These are phyloP conservation scores for Cicer cuneatum DNA, from an alignment of 306 rosid species.

Conservation along the genomic window DNA sequence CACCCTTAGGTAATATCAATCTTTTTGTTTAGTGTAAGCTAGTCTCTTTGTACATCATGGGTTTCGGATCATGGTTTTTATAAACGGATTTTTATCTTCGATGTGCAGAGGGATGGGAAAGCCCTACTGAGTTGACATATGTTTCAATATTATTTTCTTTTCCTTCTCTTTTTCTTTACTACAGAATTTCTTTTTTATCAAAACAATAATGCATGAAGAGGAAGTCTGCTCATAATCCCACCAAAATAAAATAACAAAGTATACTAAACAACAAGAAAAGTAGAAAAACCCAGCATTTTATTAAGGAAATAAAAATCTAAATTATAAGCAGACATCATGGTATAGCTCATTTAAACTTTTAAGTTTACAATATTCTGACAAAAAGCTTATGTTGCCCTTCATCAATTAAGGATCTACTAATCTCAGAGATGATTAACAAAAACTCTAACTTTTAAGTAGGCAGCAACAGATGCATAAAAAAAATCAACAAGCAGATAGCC, in stretches of 20 bases:
- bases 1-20: not conserved
- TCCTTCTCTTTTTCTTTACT: not conserved
- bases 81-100: not conserved
- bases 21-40: constrained; percentile 10
- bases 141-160: not conserved
- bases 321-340: constrained; percentile 7
- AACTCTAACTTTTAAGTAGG: not conserved
- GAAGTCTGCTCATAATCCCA: not conserved
- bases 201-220: not conserved
- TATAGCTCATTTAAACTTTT: constrained; percentile 15
- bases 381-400: constrained; percentile 13
- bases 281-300: constrained; percentile 9
- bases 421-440: constrained; percentile 2
- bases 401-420: constrained; percentile 29
- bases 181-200: not conserved
- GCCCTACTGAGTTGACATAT: not conserved
- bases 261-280: constrained; percentile 18
- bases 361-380: not conserved
- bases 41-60: not conserved
- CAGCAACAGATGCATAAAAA: constrained; percentile 23
- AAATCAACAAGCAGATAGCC: constrained; percentile 14
- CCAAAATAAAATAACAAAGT: constrained; percentile 10
- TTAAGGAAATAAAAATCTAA: constrained; percentile 1
- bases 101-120: constrained; percentile 1
- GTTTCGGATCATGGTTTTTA: not conserved